A percentile compares a stretch with the other conserved stretches of the same genome.
Evolutionary conservation across 2,329 filamentous ascomycete species (phyloP).

Genomic region (Xylariaceae sp.): DNA sequence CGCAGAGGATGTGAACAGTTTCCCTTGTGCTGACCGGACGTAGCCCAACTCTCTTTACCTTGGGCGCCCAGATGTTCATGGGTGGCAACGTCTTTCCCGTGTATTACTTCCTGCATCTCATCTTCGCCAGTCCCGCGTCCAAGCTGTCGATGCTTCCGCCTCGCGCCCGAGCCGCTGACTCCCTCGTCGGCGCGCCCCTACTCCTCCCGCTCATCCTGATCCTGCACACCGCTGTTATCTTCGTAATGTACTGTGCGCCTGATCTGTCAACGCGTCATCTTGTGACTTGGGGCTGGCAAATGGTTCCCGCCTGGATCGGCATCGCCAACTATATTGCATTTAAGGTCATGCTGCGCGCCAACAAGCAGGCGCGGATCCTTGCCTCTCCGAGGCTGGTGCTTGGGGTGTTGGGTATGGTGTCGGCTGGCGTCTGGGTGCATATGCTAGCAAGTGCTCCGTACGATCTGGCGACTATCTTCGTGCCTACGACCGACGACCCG

Average conservation of each 20-base stretch:
- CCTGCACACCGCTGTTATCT: constrained; percentile 18
- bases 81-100: constrained; percentile 8
- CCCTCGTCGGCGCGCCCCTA: constrained; percentile 3
- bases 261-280: constrained; percentile 15
- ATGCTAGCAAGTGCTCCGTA: constrained; percentile 8
- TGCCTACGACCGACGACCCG: constrained; percentile 7
- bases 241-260: constrained; percentile 13
- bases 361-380: background rate
- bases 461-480: constrained; percentile 9
- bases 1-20: too few species aligned
- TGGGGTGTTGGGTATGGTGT: constrained; percentile 5
- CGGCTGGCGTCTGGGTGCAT: constrained; percentile 10
- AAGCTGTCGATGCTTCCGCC: too few species aligned
- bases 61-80: constrained; percentile 11
- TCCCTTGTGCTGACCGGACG: too few species aligned
- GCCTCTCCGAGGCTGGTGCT: constrained; percentile 5
- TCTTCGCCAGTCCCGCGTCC: constrained; percentile 9
- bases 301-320: constrained; percentile 19
- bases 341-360: too few species aligned
- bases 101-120: constrained; percentile 14
- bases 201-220: constrained; percentile 12
- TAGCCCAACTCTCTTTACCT: constrained; percentile 11
- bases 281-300: constrained; percentile 23
- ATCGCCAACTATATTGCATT: too few species aligned
- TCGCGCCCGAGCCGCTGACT: background rate